A percentile compares a stretch with the other conserved stretches of the same genome.
Conservation (phyloP, 192 early-diverging fungal genomes). For the Backusella macrospora region DNA sequence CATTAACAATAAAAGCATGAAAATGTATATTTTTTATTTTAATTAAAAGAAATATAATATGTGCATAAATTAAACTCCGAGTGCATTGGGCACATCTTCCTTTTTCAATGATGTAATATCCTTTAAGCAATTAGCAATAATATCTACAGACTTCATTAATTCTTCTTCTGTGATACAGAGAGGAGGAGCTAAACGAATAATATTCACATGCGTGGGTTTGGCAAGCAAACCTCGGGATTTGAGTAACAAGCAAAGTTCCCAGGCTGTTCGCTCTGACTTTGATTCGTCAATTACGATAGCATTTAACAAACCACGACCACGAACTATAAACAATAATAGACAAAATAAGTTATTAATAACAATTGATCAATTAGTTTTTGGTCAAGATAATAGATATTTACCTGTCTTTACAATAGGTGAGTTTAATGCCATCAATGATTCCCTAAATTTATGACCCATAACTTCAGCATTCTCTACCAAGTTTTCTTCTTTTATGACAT, state of each 20-base stretch:
- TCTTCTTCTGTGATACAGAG: slow-evolving; percentile 94
- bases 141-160: slow-evolving; percentile 75
- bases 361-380: not conserved
- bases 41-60: not conserved
- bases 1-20: not conserved
- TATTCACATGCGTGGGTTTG: slow-evolving; percentile 98
- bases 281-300: slow-evolving; percentile 93
- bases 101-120: slow-evolving; percentile 67
- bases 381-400: not conserved
- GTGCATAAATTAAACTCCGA: slow-evolving; percentile 1
- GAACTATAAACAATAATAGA: slow-evolving; percentile 50
- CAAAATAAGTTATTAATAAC: slow-evolving; percentile 1
- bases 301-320: slow-evolving; percentile 94
- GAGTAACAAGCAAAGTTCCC: slow-evolving; percentile 93
- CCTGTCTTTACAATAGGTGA: slow-evolving; percentile 71
- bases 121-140: slow-evolving; percentile 76
- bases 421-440: slow-evolving; percentile 71
- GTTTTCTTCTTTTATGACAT: slow-evolving; percentile 94
- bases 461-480: slow-evolving; percentile 76
- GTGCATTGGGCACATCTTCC: slow-evolving; percentile 46
- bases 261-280: slow-evolving; percentile 87
- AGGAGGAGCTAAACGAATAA: slow-evolving; percentile 96
- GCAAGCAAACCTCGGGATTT: slow-evolving; percentile 93
- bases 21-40: not conserved
- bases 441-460: slow-evolving; percentile 88